Evolutionary conservation across 108 stramenopile species (phyloP), one percentile per base, ranked within the genome.

Genomic region (Pseudonitzschia multiseries): DNA sequence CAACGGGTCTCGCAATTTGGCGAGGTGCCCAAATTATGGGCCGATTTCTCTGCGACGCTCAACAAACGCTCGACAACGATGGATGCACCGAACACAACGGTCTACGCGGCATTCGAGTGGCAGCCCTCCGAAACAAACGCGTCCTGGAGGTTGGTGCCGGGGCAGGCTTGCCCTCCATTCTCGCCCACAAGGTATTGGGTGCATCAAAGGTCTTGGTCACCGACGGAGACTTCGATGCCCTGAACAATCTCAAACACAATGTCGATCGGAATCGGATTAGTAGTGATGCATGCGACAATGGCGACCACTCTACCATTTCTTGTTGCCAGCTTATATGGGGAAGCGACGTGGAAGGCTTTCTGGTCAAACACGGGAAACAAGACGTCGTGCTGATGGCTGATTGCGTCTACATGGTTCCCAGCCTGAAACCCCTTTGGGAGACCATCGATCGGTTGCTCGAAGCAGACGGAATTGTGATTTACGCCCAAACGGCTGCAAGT

Each of bases 301-400:
- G 4, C 18, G 17, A 62, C 4, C 24, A 33, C 29, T n/a, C 22
- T 26, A 24, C 59, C 8, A 54, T 65, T 40, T 87, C 91, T 14
- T 86, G 89, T 40, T 89, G 87, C 46, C 93, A 93, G 78, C 79
- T 96, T 15, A 88, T 98, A 46, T 78, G 93, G 71, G 77, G 77
- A 28, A 60, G 42, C 13, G n/a, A 17, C 22, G 63, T 17, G 2
- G 17, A n/a, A 27, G 48, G 28, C 20, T 21, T 33, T 26, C 1
- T 77, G 26, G 64, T 28, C 0, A 29, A 24, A 10, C 63, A 70
- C 69, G 87, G 91, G n/a, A 73, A 92, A 18, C 95, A 95, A 73
- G 87, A 91, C 42, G 78, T 88, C 40, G 65, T 78, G 29, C 29
- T 79, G 28, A 72, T 31, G 24, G 41, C 78, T 10, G 78, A 79